A percentile compares a stretch with the other conserved stretches of the same genome.
Conservation (phyloP, 805 yeast genomes). For the Yarrowia hollandica region DNA sequence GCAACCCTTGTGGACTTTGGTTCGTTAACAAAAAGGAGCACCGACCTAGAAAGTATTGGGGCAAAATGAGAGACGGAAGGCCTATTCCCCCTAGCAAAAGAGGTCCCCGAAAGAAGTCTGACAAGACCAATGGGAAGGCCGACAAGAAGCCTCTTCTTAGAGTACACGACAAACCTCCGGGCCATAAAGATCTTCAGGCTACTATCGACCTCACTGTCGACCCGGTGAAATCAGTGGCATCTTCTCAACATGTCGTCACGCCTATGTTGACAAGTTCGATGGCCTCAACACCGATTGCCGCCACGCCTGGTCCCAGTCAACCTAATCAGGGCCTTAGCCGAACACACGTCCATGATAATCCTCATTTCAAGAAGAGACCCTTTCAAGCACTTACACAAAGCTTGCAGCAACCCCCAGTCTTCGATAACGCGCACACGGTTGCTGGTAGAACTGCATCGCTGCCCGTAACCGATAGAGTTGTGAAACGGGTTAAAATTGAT, state of each 20-base stretch:
- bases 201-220: background rate
- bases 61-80: constrained; percentile 22
- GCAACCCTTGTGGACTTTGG: constrained; percentile 40
- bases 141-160: background rate
- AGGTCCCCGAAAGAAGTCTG: constrained; percentile 19
- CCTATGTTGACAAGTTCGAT: background rate
- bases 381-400: constrained; percentile 21
- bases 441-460: constrained; percentile 9
- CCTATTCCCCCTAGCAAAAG: constrained; percentile 11
- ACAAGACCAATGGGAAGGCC: background rate
- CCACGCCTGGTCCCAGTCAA: background rate
- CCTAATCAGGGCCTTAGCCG: background rate
- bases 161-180: background rate
- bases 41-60: constrained; percentile 36
- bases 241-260: background rate
- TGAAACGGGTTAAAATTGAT: constrained; percentile 2
- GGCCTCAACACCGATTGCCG: background rate
- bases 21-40: constrained; percentile 33
- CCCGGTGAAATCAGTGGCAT: background rate
- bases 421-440: background rate
- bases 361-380: background rate
- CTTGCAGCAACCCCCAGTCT: constrained; percentile 13
- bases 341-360: constrained; percentile 7
- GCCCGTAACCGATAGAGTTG: background rate
- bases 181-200: background rate